Conservation (phyloP, 2,329 filamentous ascomycete genomes). For the Ophiocordyceps camponoti-saundersi region DNA sequence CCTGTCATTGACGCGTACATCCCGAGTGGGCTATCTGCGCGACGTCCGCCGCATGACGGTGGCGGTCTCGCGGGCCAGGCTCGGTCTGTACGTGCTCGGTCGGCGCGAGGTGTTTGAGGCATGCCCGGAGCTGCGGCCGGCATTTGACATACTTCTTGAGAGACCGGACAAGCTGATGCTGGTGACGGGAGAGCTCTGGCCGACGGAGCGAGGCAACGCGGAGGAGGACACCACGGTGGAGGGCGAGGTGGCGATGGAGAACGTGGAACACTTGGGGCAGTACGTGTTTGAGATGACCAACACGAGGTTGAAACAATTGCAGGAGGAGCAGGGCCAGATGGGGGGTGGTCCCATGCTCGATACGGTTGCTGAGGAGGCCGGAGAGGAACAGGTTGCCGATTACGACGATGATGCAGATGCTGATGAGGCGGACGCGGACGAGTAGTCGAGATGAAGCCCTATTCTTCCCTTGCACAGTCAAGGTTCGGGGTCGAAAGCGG, state of each 20-base stretch:
- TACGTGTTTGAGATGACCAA: slow-evolving; percentile 96
- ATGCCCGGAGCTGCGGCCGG: slow-evolving; percentile 73
- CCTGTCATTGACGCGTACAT: slow-evolving; percentile 79
- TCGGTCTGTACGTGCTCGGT: slow-evolving; percentile 85
- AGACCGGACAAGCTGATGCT: slow-evolving; percentile 70
- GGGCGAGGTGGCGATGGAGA: slow-evolving; percentile 60
- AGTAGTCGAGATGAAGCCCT: neutral
- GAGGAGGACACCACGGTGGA: slow-evolving; percentile 25
- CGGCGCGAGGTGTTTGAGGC: slow-evolving; percentile 76
- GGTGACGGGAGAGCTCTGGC: slow-evolving; percentile 75
- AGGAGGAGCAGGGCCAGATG: slow-evolving; percentile 16
- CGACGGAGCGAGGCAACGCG: slow-evolving; percentile 36
- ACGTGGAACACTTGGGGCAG: slow-evolving; percentile 84
- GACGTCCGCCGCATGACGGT: slow-evolving; percentile 90
- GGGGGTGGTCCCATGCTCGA: slow-evolving; percentile 6
- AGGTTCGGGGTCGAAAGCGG: neutral
- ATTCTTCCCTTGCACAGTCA: too few species aligned
- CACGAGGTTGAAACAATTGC: slow-evolving; percentile 33
- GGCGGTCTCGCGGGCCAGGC: slow-evolving; percentile 75
- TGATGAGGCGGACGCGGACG: slow-evolving; percentile 12
- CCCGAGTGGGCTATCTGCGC: slow-evolving; percentile 76
- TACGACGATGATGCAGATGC: slow-evolving; percentile 14
- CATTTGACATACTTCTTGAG: slow-evolving; percentile 62
- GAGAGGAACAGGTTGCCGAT: slow-evolving; percentile 13
- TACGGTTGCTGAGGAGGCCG: slow-evolving; percentile 9